Percentiles rank a stretch among this genome's conserved stretches.
phyloP scores from a whole-genome alignment of 192 early-diverging fungal species.

The Chytriomyces sp. region DNA sequence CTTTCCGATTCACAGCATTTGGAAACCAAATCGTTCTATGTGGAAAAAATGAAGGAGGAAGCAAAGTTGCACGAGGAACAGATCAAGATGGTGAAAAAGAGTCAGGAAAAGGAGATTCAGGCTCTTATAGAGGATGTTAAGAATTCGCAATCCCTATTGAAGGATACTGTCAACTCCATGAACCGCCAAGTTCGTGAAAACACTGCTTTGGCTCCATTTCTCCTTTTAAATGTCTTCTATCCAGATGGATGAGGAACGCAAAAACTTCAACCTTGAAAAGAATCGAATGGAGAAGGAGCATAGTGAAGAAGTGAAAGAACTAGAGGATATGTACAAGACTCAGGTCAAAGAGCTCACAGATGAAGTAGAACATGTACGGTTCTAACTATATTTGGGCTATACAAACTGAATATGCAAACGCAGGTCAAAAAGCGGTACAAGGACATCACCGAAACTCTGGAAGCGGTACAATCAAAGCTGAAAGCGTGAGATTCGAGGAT shows the following conservation, averaged over 20 bases:
- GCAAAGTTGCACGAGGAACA: constrained; percentile 13
- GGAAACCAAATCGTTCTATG: neutral
- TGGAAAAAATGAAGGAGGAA: neutral
- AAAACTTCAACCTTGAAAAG: constrained; percentile 8
- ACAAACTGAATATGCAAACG: neutral
- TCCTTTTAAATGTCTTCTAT: neutral
- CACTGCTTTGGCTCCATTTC: neutral
- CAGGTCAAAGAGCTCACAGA: constrained; percentile 18
- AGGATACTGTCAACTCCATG: constrained; percentile 22
- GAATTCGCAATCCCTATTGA: neutral
- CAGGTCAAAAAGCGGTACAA: constrained; percentile 28
- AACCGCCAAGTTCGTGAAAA: constrained; percentile 3
- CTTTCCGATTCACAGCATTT: neutral
- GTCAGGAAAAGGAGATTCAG: constrained; percentile 20
- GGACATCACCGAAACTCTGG: constrained; percentile 32
- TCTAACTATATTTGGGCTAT: neutral
- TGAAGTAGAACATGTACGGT: constrained; percentile 22
- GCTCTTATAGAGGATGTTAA: constrained; percentile 14
- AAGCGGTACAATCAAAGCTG: constrained; percentile 49
- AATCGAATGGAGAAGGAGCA: constrained; percentile 24
- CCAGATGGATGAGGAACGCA: constrained; percentile 14
- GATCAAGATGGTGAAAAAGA: neutral
- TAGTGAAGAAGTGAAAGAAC: constrained; percentile 10
- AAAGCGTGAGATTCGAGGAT: constrained; percentile 34
- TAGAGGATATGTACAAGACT: no score